Conservation (phyloP, 495 filamentous ascomycete genomes). For the Barbatosphaeria neglecta region DNA sequence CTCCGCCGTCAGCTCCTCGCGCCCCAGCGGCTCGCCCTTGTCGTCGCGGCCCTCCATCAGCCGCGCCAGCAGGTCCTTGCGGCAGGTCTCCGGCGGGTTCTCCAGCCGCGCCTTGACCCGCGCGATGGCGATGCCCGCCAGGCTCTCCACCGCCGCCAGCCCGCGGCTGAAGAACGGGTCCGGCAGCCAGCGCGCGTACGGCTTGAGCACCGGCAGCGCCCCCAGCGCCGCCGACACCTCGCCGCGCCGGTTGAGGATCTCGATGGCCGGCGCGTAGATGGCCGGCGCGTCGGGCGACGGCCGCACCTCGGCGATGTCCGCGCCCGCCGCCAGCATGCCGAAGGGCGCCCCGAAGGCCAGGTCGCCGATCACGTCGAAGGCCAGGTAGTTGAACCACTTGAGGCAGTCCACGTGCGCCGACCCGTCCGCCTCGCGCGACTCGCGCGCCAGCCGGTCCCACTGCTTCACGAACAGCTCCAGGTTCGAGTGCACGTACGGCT, state of each 20-base stretch:
- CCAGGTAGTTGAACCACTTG: conserved; percentile 90
- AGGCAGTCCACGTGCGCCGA: conserved; percentile 60
- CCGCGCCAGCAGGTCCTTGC: conserved; percentile 70
- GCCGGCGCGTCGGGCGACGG: conserved; percentile 38
- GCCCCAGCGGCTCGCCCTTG: conserved; percentile 58
- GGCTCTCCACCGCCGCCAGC: conserved; percentile 49
- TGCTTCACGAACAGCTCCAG: conserved; percentile 61
- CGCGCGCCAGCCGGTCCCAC: conserved; percentile 47
- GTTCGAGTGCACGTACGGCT: conserved; percentile 79
- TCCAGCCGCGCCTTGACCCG: conserved; percentile 63
- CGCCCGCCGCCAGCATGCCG: conserved; percentile 50
- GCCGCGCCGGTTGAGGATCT: conserved; percentile 58
- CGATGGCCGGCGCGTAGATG: conserved; percentile 52
- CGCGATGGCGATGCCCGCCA: conserved; percentile 69
- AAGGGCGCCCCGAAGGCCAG: conserved; percentile 48
- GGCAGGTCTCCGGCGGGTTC: conserved; percentile 46
- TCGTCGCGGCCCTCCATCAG: conserved; percentile 82
- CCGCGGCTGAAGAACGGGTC: conserved; percentile 59
- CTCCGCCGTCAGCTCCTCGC: conserved; percentile 76
- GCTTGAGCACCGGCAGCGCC: conserved; percentile 47
- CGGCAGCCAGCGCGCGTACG: conserved; percentile 52
- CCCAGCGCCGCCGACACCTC: conserved; percentile 57
- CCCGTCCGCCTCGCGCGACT: conserved; percentile 12
- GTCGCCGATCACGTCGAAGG: conserved; percentile 87
- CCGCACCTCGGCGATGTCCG: conserved; percentile 45